Conservation (phyloP, 371 early-diverging fungal species). For the Mortierella sp. region DNA sequence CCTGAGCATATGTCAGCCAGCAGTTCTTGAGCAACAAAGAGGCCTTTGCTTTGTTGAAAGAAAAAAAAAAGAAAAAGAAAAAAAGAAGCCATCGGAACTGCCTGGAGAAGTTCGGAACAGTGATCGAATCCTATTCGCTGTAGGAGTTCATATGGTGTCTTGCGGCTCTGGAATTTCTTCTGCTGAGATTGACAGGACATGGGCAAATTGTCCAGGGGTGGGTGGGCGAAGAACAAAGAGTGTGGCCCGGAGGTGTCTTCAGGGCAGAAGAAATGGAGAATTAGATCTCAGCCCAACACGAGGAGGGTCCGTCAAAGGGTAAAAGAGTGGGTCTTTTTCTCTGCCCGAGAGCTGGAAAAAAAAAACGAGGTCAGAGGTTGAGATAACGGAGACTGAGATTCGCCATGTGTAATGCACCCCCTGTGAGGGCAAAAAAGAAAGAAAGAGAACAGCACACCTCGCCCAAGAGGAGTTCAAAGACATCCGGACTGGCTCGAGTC, state of each 20-base stretch:
- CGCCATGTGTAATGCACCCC: no score
- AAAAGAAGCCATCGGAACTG: slow-evolving; percentile 15
- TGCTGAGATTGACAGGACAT: no score
- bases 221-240: no score
- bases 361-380: not conserved
- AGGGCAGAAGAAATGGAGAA: not conserved
- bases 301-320: slow-evolving; percentile 15
- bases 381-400: no score
- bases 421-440: no score
- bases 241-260: no score
- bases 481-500: no score
- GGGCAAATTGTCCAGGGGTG: no score
- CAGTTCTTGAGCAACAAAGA: not conserved
- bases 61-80: not conserved
- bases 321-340: no score
- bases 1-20: no score
- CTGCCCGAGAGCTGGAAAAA: not conserved
- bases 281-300: slow-evolving; percentile 45
- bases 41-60: not conserved
- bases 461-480: no score
- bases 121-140: slow-evolving; percentile 31
- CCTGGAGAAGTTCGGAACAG: slow-evolving; percentile 40
- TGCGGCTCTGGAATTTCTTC: slow-evolving; percentile 20
- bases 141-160: slow-evolving; percentile 34
- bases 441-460: no score